Conservation (phyloP, 2,329 filamentous ascomycete genomes). For the Verticillium alfalfae region DNA sequence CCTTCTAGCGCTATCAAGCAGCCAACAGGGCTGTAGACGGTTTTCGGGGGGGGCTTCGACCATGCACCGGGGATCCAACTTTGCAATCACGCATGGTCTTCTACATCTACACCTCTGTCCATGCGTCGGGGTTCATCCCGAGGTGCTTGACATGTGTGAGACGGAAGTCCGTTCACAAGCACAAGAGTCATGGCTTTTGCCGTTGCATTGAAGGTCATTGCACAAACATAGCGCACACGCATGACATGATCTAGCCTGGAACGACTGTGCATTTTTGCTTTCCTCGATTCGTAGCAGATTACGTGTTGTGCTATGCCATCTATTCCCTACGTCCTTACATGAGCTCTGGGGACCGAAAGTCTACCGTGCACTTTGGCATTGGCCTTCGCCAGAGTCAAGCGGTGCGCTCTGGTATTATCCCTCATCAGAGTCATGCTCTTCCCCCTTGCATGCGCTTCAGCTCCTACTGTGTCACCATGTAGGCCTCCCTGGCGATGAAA, state of each 20-base stretch:
- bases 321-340: background rate
- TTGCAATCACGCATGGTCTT: background rate
- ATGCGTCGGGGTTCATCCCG: background rate
- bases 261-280: background rate
- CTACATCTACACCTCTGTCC: background rate
- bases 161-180: background rate
- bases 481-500: background rate
- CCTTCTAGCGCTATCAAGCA: background rate
- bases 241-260: background rate
- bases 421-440: background rate
- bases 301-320: background rate
- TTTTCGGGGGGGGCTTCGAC: background rate
- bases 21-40: background rate
- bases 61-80: background rate
- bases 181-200: background rate
- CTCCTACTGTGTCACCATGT: background rate
- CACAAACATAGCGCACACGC: background rate
- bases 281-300: background rate
- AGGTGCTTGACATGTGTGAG: background rate
- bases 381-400: background rate
- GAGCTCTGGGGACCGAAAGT: background rate
- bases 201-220: background rate
- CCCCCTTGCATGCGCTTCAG: background rate
- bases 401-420: background rate
- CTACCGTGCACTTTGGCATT: background rate